These are phyloP conservation scores for Peronospora belbahrii DNA, from an alignment of 352 stramenopile genomes.

Conservation along the genomic window DNA sequence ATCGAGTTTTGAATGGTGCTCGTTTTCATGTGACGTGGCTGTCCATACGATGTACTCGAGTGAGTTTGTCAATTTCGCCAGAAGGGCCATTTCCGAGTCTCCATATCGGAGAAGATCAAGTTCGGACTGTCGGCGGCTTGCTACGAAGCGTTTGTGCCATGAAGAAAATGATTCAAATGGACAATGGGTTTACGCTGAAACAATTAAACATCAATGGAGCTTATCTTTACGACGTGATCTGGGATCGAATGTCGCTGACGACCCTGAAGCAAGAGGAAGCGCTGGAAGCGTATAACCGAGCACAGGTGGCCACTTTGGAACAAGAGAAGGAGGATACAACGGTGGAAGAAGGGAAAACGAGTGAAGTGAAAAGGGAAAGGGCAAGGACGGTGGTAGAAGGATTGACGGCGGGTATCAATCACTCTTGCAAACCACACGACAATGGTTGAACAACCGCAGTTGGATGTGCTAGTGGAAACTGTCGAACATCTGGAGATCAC, in stretches of 20 bases:
- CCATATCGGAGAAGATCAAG: slow-evolving; percentile 30
- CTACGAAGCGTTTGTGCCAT: slow-evolving; percentile 51
- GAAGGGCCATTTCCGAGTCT: slow-evolving; percentile 31
- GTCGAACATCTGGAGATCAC: slow-evolving; percentile 36
- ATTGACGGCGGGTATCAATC: slow-evolving; percentile 7
- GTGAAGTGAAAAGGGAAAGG: not conserved
- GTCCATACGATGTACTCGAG: slow-evolving; percentile 50
- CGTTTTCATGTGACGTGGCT: slow-evolving; percentile 38
- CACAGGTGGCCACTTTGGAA: slow-evolving; percentile 27
- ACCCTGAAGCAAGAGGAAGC: slow-evolving; percentile 37
- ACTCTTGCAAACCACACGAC: slow-evolving; percentile 14
- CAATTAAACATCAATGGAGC: slow-evolving; percentile 44
- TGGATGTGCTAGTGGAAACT: slow-evolving; percentile 35
- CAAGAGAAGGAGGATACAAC: slow-evolving; percentile 20
- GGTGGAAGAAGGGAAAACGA: not conserved
- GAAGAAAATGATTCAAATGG: slow-evolving; percentile 38
- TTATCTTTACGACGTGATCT: slow-evolving; percentile 37
- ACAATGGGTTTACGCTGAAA: slow-evolving; percentile 39
- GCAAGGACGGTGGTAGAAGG: slow-evolving; percentile 7
- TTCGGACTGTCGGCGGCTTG: slow-evolving; percentile 29
- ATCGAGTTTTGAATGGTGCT: slow-evolving; percentile 46
- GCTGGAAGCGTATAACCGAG: slow-evolving; percentile 28
- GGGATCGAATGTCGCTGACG: slow-evolving; percentile 38
- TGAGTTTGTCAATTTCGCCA: slow-evolving; percentile 45
- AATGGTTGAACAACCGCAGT: slow-evolving; percentile 32